Conservation (phyloP, 106 monocot genomes). For the Cymbidium sinense region DNA sequence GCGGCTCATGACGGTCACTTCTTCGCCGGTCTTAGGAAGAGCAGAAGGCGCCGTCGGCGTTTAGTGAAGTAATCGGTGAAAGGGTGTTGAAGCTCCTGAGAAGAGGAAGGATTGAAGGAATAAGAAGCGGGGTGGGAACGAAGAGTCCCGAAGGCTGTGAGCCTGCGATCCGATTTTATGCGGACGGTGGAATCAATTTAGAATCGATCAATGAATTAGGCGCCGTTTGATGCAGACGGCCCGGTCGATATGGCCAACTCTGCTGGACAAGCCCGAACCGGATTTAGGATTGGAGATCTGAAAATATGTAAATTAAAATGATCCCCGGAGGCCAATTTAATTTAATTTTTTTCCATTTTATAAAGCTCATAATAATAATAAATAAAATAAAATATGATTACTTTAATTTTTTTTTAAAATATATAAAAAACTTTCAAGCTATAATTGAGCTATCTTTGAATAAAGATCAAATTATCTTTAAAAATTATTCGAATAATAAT, state of each 20-base stretch:
- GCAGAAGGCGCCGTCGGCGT: neutral
- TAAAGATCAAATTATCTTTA: no score
- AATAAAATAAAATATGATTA: no score
- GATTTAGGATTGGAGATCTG: no score
- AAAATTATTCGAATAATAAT: no score
- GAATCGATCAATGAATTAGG: neutral
- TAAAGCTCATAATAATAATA: no score
- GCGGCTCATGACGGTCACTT: conserved; percentile 47
- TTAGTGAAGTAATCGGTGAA: neutral
- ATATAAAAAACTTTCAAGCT: no score
- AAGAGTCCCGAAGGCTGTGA: neutral
- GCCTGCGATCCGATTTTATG: neutral
- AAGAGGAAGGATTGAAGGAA: neutral
- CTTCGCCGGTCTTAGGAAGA: neutral
- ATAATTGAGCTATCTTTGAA: no score
- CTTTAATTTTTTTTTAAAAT: no score
- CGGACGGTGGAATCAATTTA: neutral
- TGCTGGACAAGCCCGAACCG: no score
- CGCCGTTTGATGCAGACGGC: neutral
- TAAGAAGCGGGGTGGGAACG: neutral
- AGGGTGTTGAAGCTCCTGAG: neutral
- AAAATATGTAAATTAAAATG: no score
- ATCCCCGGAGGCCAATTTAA: no score
- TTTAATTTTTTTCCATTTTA: no score
- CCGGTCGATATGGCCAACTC: neutral